Conservation (phyloP, 2,329 filamentous ascomycete species). For the Xylariaceae sp. region DNA sequence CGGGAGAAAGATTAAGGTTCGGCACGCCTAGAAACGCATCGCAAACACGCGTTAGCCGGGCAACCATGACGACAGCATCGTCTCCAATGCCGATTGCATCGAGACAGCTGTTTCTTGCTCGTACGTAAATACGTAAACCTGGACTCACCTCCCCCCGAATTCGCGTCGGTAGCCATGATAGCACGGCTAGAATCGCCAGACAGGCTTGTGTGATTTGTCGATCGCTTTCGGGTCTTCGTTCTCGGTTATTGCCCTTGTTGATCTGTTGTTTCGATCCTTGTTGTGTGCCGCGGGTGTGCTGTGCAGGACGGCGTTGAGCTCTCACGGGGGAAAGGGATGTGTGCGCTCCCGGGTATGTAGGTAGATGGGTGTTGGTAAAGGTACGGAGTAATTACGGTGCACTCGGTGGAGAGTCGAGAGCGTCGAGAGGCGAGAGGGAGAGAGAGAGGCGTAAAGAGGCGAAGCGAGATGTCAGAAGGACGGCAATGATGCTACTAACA, state of each 20-base stretch:
- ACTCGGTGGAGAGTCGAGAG: not conserved
- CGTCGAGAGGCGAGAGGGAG: not conserved
- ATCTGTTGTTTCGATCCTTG: not conserved
- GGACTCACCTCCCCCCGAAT: conserved; percentile 20
- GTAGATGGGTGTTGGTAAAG: too few species aligned
- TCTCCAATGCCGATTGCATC: not conserved
- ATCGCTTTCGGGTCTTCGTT: not conserved
- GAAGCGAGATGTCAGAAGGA: not conserved
- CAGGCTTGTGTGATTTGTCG: not conserved
- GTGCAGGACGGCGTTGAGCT: not conserved
- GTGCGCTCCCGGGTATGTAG: not conserved
- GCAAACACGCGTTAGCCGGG: conserved; percentile 21
- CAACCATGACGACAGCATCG: not conserved
- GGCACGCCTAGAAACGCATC: conserved; percentile 43
- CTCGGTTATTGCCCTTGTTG: not conserved
- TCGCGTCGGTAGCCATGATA: conserved; percentile 31
- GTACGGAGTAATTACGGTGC: not conserved
- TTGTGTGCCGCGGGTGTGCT: not conserved
- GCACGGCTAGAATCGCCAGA: conserved; percentile 27
- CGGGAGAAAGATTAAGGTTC: conserved; percentile 77
- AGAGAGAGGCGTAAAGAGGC: not conserved
- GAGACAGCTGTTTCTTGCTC: not conserved
- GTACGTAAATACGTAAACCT: not conserved
- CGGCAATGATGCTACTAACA: not conserved
- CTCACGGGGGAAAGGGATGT: not conserved